phyloP scores from a whole-genome alignment of 352 stramenopile species.

The Phytophthora melonis region DNA sequence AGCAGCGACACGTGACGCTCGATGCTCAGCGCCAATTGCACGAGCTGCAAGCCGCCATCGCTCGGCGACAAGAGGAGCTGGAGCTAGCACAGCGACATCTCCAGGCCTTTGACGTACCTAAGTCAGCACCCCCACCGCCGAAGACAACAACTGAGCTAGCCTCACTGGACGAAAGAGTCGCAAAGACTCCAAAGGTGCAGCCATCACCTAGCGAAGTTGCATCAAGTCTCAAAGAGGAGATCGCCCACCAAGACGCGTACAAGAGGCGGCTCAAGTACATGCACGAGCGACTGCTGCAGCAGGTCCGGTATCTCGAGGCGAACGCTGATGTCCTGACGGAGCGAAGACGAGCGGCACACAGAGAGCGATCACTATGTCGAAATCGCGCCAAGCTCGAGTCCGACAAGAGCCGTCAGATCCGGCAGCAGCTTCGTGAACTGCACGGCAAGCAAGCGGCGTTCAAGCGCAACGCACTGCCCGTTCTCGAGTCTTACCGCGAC shows the following conservation, averaged over 20 bases:
- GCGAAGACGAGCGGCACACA: conserved; percentile 30
- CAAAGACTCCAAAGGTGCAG: conserved; percentile 12
- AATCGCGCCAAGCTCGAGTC: conserved; percentile 49
- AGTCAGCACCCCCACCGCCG: conserved; percentile 1
- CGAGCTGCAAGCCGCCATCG: conserved; percentile 45
- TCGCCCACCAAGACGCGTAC: conserved; percentile 59
- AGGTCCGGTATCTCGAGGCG: conserved; percentile 49
- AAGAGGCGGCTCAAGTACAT: conserved; percentile 64
- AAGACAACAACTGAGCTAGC: conserved; percentile 9
- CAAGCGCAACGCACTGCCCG: conserved; percentile 36
- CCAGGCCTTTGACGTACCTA: conserved; percentile 28
- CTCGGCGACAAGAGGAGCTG: conserved; percentile 48
- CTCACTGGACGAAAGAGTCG: conserved; percentile 4
- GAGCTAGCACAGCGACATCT: conserved; percentile 51
- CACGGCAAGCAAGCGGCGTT: conserved; percentile 34
- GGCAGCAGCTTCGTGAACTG: conserved; percentile 39
- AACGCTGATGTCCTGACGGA: conserved; percentile 45
- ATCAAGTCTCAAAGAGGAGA: conserved; percentile 48
- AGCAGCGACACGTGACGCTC: conserved; percentile 55
- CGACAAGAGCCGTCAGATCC: conserved; percentile 44
- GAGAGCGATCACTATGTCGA: conserved; percentile 47
- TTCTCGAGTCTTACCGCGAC: conserved; percentile 59
- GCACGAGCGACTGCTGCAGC: conserved; percentile 48
- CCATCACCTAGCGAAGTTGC: conserved; percentile 3
- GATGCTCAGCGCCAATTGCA: conserved; percentile 58